Base-by-base conservation (phyloP, 108 stramenopile species). In the Parmales sp. region DNA sequence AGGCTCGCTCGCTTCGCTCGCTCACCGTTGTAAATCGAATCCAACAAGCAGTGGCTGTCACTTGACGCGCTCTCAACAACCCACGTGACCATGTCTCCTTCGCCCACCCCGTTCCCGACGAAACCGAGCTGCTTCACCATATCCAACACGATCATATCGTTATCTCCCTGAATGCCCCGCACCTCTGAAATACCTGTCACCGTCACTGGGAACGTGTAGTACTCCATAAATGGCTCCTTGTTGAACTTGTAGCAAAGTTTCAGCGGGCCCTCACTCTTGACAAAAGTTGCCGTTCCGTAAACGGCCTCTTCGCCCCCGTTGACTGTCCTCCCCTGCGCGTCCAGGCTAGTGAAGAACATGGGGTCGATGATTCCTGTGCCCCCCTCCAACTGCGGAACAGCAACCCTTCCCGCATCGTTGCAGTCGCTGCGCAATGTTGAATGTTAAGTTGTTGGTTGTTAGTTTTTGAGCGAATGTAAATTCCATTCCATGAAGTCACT, bases 181-280 rank as follows among this genome's bases (percentile, higher is more conserved):
- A 60, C 31, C 13, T 28, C 29, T 3, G 54, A 34, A 4, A 60
- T 60, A 18, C 20, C 54, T 6, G 16, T 60, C 9, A 60, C 3
- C 26, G 31, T 13, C 26, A 60, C 54, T 20, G 54, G 13, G 31
- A 60, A 60, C 6, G 3, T 34, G 31, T 34, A 60, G 16, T 60
- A 60, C n/a, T 11, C 20, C 54, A 19, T 60, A 20, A 19, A 60
- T 16, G 54, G 54, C 31, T 60, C 54, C 31, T 60, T 34, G 31
- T 60, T 34, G 26, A 60, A 60, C 54, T 23, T 31, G 54, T 60
- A 60, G 31, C 54, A 60, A 26, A 20, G 13, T 20, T 60, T 60
- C 54, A 34, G 26, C 28, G 31, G 54, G 31, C 54, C 46, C 22
- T 23, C 54, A 29, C n/a, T n/a, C n/a, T n/a, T n/a, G n/a, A n/a